Percentiles rank a stretch among this genome's conserved stretches.
Conservation (phyloP, 352 stramenopile species). For the Phytophthora rubi region DNA sequence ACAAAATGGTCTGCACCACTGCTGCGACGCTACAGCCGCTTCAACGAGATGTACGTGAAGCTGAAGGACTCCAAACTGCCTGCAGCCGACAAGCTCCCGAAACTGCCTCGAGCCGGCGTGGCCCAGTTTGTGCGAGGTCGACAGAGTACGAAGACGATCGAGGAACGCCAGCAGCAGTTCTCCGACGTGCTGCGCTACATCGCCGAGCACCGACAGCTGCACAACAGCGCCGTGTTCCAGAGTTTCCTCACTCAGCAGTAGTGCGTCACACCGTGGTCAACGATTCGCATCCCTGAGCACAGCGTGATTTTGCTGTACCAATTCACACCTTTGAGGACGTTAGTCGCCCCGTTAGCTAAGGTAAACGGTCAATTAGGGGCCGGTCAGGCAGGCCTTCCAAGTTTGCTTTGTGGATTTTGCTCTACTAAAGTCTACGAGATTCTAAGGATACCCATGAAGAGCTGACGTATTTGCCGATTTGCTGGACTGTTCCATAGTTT, state of each 20-base stretch:
- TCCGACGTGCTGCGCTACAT: slow-evolving; percentile 57
- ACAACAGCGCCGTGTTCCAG: slow-evolving; percentile 54
- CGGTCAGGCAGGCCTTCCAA: too few relatives aligned
- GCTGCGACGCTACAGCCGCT: slow-evolving; percentile 57
- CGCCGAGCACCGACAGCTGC: slow-evolving; percentile 41
- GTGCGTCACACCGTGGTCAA: slow-evolving; percentile 10
- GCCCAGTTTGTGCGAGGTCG: slow-evolving; percentile 55
- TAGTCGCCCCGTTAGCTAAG: slow-evolving; percentile 19
- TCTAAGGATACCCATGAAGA: too few relatives aligned
- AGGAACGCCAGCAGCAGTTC: slow-evolving; percentile 56
- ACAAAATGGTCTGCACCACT: slow-evolving; percentile 40
- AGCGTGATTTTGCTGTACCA: slow-evolving; percentile 31
- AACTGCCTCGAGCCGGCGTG: slow-evolving; percentile 45
- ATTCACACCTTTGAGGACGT: slow-evolving; percentile 15
- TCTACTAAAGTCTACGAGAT: too few relatives aligned
- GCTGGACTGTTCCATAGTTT: too few relatives aligned
- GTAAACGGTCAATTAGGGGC: too few relatives aligned
- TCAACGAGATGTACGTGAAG: slow-evolving; percentile 58
- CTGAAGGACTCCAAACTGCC: slow-evolving; percentile 44
- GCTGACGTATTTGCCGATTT: too few relatives aligned
- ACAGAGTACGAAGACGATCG: slow-evolving; percentile 51
- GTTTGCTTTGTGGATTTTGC: too few relatives aligned
- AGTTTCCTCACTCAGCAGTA: slow-evolving; percentile 42
- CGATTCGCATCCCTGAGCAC: slow-evolving; percentile 6
- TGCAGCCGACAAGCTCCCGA: slow-evolving; percentile 39